Base-by-base conservation (phyloP, 1,284 basidiomycete genomes). In the Moesziomyces antarcticus region DNA sequence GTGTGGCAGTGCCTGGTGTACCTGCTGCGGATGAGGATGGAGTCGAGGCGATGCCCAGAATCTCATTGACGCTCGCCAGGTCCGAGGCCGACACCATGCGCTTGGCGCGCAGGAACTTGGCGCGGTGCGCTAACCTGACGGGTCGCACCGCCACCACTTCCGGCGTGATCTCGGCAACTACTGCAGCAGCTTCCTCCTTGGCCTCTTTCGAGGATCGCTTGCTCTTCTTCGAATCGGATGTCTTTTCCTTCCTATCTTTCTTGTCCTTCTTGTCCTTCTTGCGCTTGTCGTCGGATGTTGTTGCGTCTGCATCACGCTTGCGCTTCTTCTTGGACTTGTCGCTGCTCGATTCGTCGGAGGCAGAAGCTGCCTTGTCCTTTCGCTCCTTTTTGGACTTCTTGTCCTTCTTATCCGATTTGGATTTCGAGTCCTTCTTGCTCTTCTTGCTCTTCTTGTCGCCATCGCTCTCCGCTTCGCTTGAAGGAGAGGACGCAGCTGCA, bases 81-180 rank as follows among this genome's bases (percentile, higher is more conserved):
- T 78, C 77, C 24, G 56, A 65, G 18, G 73, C 72, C 13, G 69
- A 72, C 16, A 79, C 76, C 73, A 82, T 69, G 22, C 77, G 66
- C 53, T 83, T 83, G 6, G 82, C 82, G 13, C 76, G 73, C n/a
- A 82, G 54, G 56, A 80, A 83, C 57, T 80, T 80, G 44, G 82
- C 80, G 43, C 82, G 75, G 46, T 79, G 77, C 42, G 63, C 70
- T 35, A 75, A 14, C 33, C 73, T 52, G 18, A 74, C 59, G 0
- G 66, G 67, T 24, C 62, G 54, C 9, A 54, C 59, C 30, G 55
- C 55, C 3, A 53, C 52, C 2, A 56, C 56, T 24, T 77, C 71
- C 27, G 55, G 60, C 58, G 68, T 73, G 58, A 68, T 59, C 35
- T 73, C 70, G 30, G 60, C 46, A 11, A 65, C 49, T 1, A 66